A percentile compares a stretch with the other conserved stretches of the same genome.
Conservation (phyloP, 2,329 filamentous ascomycete genomes). For the Ophiostoma himal-ulmi region DNA sequence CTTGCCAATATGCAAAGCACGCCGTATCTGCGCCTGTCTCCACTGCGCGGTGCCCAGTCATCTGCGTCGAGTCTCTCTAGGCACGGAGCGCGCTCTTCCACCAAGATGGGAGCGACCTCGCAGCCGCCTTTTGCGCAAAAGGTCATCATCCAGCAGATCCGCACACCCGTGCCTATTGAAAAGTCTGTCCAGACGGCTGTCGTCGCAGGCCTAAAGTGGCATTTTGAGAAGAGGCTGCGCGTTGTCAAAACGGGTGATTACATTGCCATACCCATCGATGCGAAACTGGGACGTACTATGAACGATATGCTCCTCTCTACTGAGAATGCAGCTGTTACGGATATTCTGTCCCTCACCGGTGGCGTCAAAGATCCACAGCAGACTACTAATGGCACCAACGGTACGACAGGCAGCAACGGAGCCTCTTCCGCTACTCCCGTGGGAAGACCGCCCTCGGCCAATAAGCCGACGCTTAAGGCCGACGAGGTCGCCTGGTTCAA, state of each 20-base stretch:
- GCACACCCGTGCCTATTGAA: conserved; percentile 83
- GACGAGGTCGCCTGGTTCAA: conserved; percentile 86
- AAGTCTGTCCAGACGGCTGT: conserved; percentile 77
- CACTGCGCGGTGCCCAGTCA: conserved; percentile 39
- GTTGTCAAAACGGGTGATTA: conserved; percentile 83
- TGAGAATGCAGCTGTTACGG: conserved; percentile 64
- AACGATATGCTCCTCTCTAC: conserved; percentile 61
- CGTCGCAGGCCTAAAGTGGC: conserved; percentile 76
- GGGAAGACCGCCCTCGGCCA: not conserved
- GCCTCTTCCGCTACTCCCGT: conserved; percentile 18
- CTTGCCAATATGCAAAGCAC: conserved; percentile 78
- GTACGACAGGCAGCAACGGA: conserved; percentile 11
- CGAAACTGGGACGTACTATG: conserved; percentile 72
- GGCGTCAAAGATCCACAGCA: conserved; percentile 15
- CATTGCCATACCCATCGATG: conserved; percentile 83
- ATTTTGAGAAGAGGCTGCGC: conserved; percentile 78
- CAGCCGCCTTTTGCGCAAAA: conserved; percentile 61
- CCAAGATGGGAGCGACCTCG: conserved; percentile 50
- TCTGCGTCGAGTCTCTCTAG: conserved; percentile 27
- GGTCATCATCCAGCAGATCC: conserved; percentile 80
- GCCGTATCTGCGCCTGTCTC: conserved; percentile 70
- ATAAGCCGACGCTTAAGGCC: conserved; percentile 31
- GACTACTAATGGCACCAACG: not conserved
- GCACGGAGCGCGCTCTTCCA: conserved; percentile 36
- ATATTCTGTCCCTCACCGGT: conserved; percentile 53